phyloP scores from a whole-genome alignment of 1,284 basidiomycete genomes.

The Tremellales sp. region DNA sequence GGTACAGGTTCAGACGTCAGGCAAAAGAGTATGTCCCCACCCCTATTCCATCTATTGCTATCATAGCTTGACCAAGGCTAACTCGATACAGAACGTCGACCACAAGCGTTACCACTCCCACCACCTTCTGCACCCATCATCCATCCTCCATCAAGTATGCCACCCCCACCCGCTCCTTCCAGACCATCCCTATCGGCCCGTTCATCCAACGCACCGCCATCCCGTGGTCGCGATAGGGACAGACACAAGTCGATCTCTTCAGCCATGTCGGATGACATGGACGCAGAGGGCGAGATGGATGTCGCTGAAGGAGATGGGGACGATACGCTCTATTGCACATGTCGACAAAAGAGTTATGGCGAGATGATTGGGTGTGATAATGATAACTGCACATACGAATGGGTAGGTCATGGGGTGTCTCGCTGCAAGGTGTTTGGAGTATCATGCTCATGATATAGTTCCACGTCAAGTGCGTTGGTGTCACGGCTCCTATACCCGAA shows the following conservation, averaged over 20 bases:
- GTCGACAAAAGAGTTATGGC: conserved; percentile 63
- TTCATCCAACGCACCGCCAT: conserved; percentile 6
- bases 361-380: conserved; percentile 98
- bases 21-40: conserved; percentile 32
- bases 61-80: too few species aligned
- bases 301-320: conserved; percentile 34
- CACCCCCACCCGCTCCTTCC: conserved; percentile 23
- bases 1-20: conserved; percentile 31
- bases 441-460: conserved; percentile 60
- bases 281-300: conserved; percentile 12
- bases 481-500: conserved; percentile 65
- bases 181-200: conserved; percentile 16
- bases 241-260: conserved; percentile 3
- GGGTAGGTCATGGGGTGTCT: conserved; percentile 61
- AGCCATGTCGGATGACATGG: conserved; percentile 10
- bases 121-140: conserved; percentile 16
- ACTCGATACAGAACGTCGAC: conserved; percentile 25
- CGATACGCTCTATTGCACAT: conserved; percentile 74
- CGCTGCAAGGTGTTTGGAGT: background rate
- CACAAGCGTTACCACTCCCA: conserved; percentile 23
- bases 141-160: conserved; percentile 19
- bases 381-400: conserved; percentile 81
- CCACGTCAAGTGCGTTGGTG: conserved; percentile 74
- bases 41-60: too few species aligned
- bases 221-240: too few species aligned